Conservation (phyloP, 1,139 yeast species). For the Suhomyces anneliseae region DNA sequence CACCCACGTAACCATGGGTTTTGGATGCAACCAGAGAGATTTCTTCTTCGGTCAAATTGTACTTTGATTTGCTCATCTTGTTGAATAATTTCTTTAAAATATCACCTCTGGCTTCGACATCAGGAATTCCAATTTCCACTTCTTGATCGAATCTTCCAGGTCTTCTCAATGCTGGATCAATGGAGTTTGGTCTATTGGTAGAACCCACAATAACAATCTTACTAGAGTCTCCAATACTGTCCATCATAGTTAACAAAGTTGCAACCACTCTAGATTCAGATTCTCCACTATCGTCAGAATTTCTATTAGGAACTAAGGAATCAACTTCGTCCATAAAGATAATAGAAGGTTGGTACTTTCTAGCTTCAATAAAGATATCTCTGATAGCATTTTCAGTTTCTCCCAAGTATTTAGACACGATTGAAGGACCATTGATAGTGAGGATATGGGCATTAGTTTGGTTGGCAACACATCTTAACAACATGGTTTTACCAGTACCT, state of each 20-base stretch:
- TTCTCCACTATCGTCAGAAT: slow-evolving; percentile 83
- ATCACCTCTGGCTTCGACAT: slow-evolving; percentile 62
- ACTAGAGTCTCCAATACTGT: slow-evolving; percentile 74
- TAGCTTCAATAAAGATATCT: slow-evolving; percentile 82
- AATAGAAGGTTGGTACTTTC: slow-evolving; percentile 79
- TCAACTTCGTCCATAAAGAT: slow-evolving; percentile 91
- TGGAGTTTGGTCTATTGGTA: slow-evolving; percentile 71
- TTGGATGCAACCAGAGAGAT: slow-evolving; percentile 61
- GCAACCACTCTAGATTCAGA: slow-evolving; percentile 89
- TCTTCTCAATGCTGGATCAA: slow-evolving; percentile 58
- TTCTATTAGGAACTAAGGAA: slow-evolving; percentile 81
- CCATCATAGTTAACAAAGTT: slow-evolving; percentile 84
- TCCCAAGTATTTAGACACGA: slow-evolving; percentile 88
- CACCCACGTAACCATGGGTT: slow-evolving; percentile 79
- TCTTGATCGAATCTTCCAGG: slow-evolving; percentile 89
- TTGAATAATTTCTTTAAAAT: slow-evolving; percentile 62
- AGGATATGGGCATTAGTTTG: slow-evolving; percentile 76
- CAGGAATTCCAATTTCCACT: slow-evolving; percentile 77
- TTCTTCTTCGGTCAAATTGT: slow-evolving; percentile 51
- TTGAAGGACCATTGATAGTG: slow-evolving; percentile 86
- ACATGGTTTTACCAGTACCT: slow-evolving; percentile 95
- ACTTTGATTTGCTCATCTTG: slow-evolving; percentile 58
- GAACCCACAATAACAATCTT: slow-evolving; percentile 81
- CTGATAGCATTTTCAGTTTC: slow-evolving; percentile 87
- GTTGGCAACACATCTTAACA: slow-evolving; percentile 76